Conservation (phyloP, 345 rosid species). For the Adansonia digitata region DNA sequence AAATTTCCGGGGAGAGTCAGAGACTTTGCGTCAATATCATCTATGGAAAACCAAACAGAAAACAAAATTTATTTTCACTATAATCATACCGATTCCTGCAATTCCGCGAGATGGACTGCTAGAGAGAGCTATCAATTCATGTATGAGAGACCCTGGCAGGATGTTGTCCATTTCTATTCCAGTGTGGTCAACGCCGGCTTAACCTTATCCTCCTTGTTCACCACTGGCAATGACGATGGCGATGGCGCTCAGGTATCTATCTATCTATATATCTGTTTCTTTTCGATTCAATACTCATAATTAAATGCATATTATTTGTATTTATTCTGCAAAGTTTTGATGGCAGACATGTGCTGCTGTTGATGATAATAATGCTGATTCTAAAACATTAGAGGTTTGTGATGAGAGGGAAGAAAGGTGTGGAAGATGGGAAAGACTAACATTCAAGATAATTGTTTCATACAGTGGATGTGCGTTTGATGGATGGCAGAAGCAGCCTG, state of each 20-base stretch:
- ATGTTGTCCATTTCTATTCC: constrained; percentile 56
- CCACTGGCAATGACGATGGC: constrained; percentile 11
- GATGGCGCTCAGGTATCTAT: constrained; percentile 29
- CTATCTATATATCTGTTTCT: constrained; percentile 13
- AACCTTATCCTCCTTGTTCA: constrained; percentile 42
- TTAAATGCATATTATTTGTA: not conserved
- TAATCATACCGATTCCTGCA: constrained; percentile 72
- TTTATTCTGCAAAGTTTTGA: constrained; percentile 11
- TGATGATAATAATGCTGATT: constrained; percentile 30
- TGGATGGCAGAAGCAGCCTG: constrained; percentile 98
- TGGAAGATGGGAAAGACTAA: constrained; percentile 81
- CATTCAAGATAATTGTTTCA: constrained; percentile 72
- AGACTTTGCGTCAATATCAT: not conserved
- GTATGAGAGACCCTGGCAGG: constrained; percentile 71
- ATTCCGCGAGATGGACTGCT: constrained; percentile 66
- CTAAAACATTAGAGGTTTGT: constrained; percentile 17
- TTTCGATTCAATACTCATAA: not conserved
- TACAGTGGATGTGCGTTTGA: constrained; percentile 82
- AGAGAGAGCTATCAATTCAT: constrained; percentile 73
- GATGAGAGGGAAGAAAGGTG: constrained; percentile 30
- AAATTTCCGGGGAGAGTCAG: not conserved
- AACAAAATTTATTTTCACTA: constrained; percentile 50
- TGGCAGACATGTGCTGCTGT: constrained; percentile 35
- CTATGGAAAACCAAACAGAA: constrained; percentile 14
- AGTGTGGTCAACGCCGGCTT: constrained; percentile 42